A percentile compares a stretch with the other conserved stretches of the same genome.
These are phyloP conservation scores for Scortechinia acanthostroma DNA, from an alignment of 2,329 filamentous ascomycete species.

Conservation along the genomic window DNA sequence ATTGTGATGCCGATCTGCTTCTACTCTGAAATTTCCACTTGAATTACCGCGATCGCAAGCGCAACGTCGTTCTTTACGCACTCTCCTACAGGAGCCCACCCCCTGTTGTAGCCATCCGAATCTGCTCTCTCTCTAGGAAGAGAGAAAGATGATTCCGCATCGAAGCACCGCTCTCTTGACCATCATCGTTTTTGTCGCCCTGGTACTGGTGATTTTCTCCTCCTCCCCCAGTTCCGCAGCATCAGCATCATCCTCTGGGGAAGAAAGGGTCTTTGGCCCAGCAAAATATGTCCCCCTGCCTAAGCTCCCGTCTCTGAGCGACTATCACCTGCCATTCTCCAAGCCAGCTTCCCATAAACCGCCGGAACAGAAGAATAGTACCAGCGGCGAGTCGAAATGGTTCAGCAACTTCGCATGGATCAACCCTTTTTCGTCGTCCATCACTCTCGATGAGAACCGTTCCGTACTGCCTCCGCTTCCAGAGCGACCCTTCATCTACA, in stretches of 20 bases:
- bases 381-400: slow-evolving; percentile 74
- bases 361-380: slow-evolving; percentile 70
- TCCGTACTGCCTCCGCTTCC: slow-evolving; percentile 73
- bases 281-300: slow-evolving; percentile 15
- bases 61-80: too few species aligned
- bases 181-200: slow-evolving; percentile 28
- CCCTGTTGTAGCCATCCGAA: too few species aligned
- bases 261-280: slow-evolving; percentile 16
- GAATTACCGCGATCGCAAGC: too few species aligned
- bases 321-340: slow-evolving; percentile 56
- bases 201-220: slow-evolving; percentile 31
- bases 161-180: slow-evolving; percentile 27
- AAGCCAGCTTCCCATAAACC: slow-evolving; percentile 60
- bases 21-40: too few species aligned
- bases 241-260: slow-evolving; percentile 11
- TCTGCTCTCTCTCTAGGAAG: too few species aligned
- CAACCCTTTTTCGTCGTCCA: slow-evolving; percentile 76
- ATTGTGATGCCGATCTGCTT: too few species aligned
- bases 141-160: slow-evolving; percentile 26
- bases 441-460: slow-evolving; percentile 75
- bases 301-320: slow-evolving; percentile 25
- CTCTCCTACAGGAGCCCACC: too few species aligned
- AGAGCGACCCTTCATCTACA: slow-evolving; percentile 34
- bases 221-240: slow-evolving; percentile 20
- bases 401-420: slow-evolving; percentile 85